phyloP scores from a whole-genome alignment of 208 protist genomes.

The Trichomonas tenax region DNA sequence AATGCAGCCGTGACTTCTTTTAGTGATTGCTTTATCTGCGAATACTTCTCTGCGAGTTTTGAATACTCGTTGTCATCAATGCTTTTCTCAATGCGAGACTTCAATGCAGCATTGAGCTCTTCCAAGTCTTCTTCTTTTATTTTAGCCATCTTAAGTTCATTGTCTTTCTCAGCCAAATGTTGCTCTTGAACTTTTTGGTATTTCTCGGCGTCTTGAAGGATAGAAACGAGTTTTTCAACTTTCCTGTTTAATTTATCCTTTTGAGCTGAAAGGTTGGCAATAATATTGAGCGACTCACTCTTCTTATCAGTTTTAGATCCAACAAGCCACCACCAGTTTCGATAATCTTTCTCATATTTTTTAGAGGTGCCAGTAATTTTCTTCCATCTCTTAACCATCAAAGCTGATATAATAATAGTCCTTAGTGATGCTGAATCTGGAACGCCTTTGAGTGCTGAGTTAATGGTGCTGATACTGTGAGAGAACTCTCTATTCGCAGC shows the following conservation, averaged over 20 bases:
- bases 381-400: background rate
- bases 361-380: background rate
- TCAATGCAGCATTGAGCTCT: background rate
- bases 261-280: background rate
- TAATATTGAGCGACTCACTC: background rate
- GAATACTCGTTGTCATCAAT: background rate
- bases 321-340: slow-evolving; percentile 12
- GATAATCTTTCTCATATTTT: background rate
- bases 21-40: background rate
- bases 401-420: background rate
- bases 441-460: background rate
- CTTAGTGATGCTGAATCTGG: background rate
- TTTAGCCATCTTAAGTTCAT: background rate
- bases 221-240: background rate
- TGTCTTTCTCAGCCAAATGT: background rate
- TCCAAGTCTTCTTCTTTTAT: background rate
- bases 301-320: background rate
- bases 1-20: background rate
- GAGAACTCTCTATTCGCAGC: background rate
- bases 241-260: background rate
- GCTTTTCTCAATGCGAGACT: background rate
- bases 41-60: background rate
- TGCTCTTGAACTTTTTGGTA: too few relatives aligned
- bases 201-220: background rate
- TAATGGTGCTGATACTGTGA: background rate